Conservation (phyloP, 2,329 filamentous ascomycete species). For the Berkeleyomyces rouxiae region DNA sequence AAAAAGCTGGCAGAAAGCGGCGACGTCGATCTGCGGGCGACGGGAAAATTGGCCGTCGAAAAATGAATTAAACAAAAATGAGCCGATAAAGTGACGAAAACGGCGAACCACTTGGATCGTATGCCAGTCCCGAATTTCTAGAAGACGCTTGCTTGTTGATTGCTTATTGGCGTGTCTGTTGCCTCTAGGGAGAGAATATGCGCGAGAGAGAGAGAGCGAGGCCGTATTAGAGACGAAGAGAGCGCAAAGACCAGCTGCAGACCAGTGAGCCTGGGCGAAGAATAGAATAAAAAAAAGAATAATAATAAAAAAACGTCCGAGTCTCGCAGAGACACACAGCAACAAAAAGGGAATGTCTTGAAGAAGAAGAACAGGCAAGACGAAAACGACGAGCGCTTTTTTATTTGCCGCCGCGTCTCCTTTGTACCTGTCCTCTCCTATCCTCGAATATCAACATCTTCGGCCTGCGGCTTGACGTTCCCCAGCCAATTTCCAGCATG, state of each 20-base stretch:
- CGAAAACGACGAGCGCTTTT: not conserved
- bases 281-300: not conserved
- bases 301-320: not conserved
- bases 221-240: not conserved
- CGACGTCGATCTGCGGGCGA: too few relatives aligned
- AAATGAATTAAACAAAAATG: not conserved
- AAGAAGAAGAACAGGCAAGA: not conserved
- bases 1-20: not conserved
- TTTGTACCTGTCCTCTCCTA: too few relatives aligned
- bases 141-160: too few relatives aligned
- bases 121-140: not conserved
- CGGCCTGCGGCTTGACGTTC: not conserved
- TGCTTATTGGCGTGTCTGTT: not conserved
- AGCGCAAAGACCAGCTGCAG: not conserved
- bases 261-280: not conserved
- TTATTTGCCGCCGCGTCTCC: too few relatives aligned
- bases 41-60: too few relatives aligned
- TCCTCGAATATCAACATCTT: not conserved
- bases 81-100: not conserved
- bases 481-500: not conserved
- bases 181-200: too few relatives aligned
- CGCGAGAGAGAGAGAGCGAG: not conserved
- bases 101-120: not conserved
- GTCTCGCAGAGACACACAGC: too few relatives aligned
- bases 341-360: too few relatives aligned